A percentile compares a stretch with the other conserved stretches of the same genome.
These are phyloP conservation scores for Bremia lactucae DNA, from an alignment of 352 stramenopile genomes.

Conservation along the genomic window DNA sequence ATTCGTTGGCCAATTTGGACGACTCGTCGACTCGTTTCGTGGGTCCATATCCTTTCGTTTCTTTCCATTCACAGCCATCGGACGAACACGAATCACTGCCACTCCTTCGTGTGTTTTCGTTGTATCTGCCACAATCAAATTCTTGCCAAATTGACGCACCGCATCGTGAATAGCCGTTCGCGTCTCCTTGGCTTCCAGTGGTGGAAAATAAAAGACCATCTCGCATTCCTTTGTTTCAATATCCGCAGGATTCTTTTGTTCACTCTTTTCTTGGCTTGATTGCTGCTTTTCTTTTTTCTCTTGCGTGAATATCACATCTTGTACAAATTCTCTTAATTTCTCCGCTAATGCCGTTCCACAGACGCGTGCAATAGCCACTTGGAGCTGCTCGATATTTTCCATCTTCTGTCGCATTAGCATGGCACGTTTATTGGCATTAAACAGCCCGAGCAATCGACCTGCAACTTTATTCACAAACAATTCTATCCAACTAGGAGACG, in stretches of 20 bases:
- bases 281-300: constrained; percentile 15
- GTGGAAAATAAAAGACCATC: constrained; percentile 52
- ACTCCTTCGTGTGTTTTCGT: constrained; percentile 55
- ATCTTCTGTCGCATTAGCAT: constrained; percentile 23
- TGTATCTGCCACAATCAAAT: constrained; percentile 76
- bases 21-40: constrained; percentile 15
- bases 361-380: constrained; percentile 27
- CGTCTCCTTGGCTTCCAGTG: constrained; percentile 73
- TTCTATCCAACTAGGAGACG: constrained; percentile 61
- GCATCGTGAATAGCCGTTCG: constrained; percentile 80
- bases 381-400: constrained; percentile 33
- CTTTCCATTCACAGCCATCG: constrained; percentile 72
- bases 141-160: constrained; percentile 58
- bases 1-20: constrained; percentile 50
- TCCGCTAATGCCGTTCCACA: constrained; percentile 34
- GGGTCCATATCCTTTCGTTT: constrained; percentile 81
- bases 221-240: constrained; percentile 12
- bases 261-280: constrained; percentile 1
- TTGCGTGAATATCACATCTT: constrained; percentile 27
- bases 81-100: constrained; percentile 62
- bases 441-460: constrained; percentile 39
- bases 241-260: neutral
- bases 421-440: constrained; percentile 54
- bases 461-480: too few species aligned
- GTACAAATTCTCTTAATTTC: constrained; percentile 34